Base-by-base conservation (phyloP, 1,284 basidiomycete genomes). In the Moesziomyces globuligerus region DNA sequence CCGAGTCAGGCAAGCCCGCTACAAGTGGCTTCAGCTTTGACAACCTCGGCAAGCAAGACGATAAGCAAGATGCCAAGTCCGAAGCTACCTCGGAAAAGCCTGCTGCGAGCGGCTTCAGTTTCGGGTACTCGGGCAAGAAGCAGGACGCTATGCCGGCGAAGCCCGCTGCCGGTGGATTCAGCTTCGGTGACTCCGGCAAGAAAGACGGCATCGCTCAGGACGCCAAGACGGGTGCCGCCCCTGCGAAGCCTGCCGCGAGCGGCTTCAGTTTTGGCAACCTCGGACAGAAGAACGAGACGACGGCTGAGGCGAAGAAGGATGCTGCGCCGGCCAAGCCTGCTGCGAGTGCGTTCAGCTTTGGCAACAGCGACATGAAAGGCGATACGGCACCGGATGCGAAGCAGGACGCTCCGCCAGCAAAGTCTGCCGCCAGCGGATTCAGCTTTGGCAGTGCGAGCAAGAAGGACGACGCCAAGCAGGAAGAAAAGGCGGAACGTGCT, bases 211-310 rank as follows among this genome's bases (percentile, higher is more conserved):
- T 28, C 11, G 13, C n/a, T 7, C 13, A 38, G 20, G 44, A 44
- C 25, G 25, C 25, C 0, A 11, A 43, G 4, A 25, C 37, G 0
- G 21, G 42, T 26, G 29, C 6, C 15, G 13, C 25, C 11, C 6
- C 45, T 1, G n/a, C 38, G 20, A 36, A 50, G 25, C 25, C 32
- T 25, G 21, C 28, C 15, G 18, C 29, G 4, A 15, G 21, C 4
- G 39, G 36, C 26, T 57, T 45, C 42, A 61, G 59, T 34, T 58
- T 58, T 15, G 53, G 26, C 46, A 9, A 20, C 23, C 34, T 48
- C 25, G 32, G 10, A n/a, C 15, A 48, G n/a, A 48, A 49, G 40
- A 20, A 43, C 8, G 43, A 39, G 3, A 15, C 38, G 36, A 24
- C 18, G n/a, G 38, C 25, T 5, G 48, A 36, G 44, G 45, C 28